Base-by-base conservation (phyloP, 2,329 filamentous ascomycete genomes). In the Neonectria coccinea region DNA sequence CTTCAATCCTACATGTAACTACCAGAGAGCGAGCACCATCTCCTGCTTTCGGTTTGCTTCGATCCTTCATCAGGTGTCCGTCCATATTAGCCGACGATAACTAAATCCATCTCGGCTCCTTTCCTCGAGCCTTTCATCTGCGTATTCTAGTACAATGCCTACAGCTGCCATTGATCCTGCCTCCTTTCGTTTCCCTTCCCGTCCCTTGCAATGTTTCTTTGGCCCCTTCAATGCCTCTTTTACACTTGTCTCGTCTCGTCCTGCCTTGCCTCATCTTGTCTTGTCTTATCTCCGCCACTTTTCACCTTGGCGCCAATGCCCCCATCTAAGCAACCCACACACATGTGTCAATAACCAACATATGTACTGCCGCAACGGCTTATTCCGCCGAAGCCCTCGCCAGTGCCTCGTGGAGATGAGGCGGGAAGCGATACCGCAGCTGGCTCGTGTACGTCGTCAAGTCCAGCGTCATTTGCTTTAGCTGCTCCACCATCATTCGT, bases 381-480 rank as follows among this genome's bases (percentile, higher is more conserved):
- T 62, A 74, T 74, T 94, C 91, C 48, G 91, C 90, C 54, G 91
- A 92, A 44, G 92, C 93, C 75, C 91, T 88, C 53, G 94, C 94
- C 75, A 98, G 82, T 67, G 91, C 92, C 83, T 97, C 95, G 80
- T 97, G 95, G 59, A 98, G 86, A 74, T 92, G 88, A 41, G 92
- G 91, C 55, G 93, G 93, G 81, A 98, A 87, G 75, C 96, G 90
- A 81, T 97, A 98, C 75, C 92, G 90, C 76, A 98, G 89, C 85
- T 97, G 89, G 61, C 94, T 95, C 16, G 94, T 95, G 83, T 97
- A 98, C 14, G 96, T 92, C 83, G 96, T 97, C 73, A 97, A 80
- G 79, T 98, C 95, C 78, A 94, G 89, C 42, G 92, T 94, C 82
- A 92, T 93, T 78, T 91, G 88, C 81, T 91, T 88, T 74, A 97